Percentiles rank a stretch among this genome's conserved stretches.
These are phyloP conservation scores for Phytophthora lateralis DNA, from an alignment of 352 stramenopile species.

Conservation along the genomic window DNA sequence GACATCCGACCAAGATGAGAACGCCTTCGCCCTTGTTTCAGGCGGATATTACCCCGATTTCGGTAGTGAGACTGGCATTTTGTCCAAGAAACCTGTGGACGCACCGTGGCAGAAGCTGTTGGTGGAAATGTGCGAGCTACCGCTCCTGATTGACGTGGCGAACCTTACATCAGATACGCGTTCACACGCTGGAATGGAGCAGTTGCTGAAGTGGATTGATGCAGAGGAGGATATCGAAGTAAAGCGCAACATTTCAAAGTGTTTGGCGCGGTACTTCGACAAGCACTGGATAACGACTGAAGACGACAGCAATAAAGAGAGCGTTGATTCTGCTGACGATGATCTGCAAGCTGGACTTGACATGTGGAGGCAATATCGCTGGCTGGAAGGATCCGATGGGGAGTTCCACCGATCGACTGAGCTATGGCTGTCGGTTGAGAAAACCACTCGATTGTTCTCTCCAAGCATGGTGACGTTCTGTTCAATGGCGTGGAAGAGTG, in stretches of 20 bases:
- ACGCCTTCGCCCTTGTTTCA: constrained; percentile 21
- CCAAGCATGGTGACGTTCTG: constrained; percentile 56
- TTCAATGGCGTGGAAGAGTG: constrained; percentile 41
- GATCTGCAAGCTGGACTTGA: constrained; percentile 14
- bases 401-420: constrained; percentile 42
- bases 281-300: constrained; percentile 35
- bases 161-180: constrained; percentile 19
- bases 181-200: constrained; percentile 29
- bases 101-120: constrained; percentile 41
- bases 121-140: constrained; percentile 47
- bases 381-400: constrained; percentile 48
- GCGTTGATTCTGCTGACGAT: constrained; percentile 1
- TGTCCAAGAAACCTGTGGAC: constrained; percentile 13
- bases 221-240: constrained; percentile 32
- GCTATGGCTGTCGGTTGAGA: constrained; percentile 52
- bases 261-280: constrained; percentile 53
- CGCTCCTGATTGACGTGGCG: constrained; percentile 41
- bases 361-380: constrained; percentile 37
- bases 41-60: constrained; percentile 19
- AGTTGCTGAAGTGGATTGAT: constrained; percentile 58
- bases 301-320: background rate
- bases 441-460: constrained; percentile 44
- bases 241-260: constrained; percentile 50
- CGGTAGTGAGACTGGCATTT: background rate
- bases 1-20: constrained; percentile 4